Conservation (phyloP, 805 yeast genomes). For the Priceomyces carsonii region DNA sequence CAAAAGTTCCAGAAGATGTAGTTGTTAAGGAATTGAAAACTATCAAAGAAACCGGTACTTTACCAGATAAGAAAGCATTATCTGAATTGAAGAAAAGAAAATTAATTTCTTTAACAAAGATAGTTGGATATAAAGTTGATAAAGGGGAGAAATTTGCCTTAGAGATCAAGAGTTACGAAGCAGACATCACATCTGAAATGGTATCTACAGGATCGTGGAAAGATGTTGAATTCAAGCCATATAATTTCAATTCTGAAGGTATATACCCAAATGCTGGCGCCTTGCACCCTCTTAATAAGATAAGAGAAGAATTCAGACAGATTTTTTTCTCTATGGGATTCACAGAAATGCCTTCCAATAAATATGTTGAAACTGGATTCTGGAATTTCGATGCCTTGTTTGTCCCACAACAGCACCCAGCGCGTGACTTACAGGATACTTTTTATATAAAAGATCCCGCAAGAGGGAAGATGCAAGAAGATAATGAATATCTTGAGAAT, state of each 20-base stretch:
- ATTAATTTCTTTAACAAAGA: conserved; percentile 68
- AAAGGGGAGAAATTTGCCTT: conserved; percentile 87
- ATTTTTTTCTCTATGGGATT: conserved; percentile 98
- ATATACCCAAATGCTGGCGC: conserved; percentile 85
- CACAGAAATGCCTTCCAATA: conserved; percentile 98
- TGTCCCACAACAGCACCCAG: conserved; percentile 99
- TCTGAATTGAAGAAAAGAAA: conserved; percentile 93
- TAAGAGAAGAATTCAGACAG: conserved; percentile 96
- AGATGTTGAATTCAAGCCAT: conserved; percentile 83
- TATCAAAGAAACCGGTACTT: conserved; percentile 56
- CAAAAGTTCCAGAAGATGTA: conserved; percentile 59
- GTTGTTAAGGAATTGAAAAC: conserved; percentile 65
- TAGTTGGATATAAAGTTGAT: conserved; percentile 68
- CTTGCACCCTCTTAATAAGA: conserved; percentile 93
- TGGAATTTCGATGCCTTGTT: conserved; percentile 97
- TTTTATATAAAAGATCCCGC: conserved; percentile 94
- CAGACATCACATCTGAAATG: conserved; percentile 96
- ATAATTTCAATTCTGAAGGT: conserved; percentile 96
- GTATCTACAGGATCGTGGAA: conserved; percentile 80
- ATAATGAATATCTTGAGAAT: conserved; percentile 73
- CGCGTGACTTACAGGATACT: conserved; percentile 98
- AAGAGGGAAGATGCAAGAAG: conserved; percentile 79
- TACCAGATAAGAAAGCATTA: conserved; percentile 64
- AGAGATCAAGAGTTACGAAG: conserved; percentile 77
- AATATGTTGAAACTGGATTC: conserved; percentile 96